Percentiles rank a stretch among this genome's conserved stretches.
These are phyloP conservation scores for Lasiodiplodia hormozganensis DNA, from an alignment of 2,329 filamentous ascomycete genomes.

Conservation along the genomic window DNA sequence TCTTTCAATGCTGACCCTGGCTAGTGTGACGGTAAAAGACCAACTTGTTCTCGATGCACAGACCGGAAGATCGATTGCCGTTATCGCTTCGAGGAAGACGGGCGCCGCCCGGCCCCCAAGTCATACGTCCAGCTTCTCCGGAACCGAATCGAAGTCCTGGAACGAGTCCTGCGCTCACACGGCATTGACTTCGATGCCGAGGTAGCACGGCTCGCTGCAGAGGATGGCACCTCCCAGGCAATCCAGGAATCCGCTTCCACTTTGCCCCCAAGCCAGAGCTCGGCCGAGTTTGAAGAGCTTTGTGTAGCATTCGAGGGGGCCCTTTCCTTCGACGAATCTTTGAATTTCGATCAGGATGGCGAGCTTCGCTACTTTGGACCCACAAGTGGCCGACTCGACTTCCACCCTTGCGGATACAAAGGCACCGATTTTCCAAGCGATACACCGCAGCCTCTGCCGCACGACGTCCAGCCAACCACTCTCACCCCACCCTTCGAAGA, in stretches of 20 bases:
- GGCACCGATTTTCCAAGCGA: not conserved
- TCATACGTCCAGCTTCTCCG: slow-evolving; percentile 46
- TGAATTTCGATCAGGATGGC: slow-evolving; percentile 45
- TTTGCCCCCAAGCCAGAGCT: slow-evolving; percentile 9
- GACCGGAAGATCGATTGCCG: slow-evolving; percentile 41
- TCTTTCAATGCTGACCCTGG: not conserved
- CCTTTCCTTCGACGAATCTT: slow-evolving; percentile 45
- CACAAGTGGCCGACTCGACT: slow-evolving; percentile 46
- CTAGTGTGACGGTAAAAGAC: slow-evolving; percentile 45
- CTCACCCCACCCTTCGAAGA: not conserved
- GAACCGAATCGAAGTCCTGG: slow-evolving; percentile 42
- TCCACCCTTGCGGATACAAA: slow-evolving; percentile 32
- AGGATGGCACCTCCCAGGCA: not conserved
- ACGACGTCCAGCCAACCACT: not conserved
- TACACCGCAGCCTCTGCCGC: slow-evolving; percentile 8
- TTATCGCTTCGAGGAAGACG: slow-evolving; percentile 43
- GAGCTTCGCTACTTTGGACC: slow-evolving; percentile 48
- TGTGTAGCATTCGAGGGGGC: slow-evolving; percentile 40
- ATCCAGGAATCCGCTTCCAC: not conserved
- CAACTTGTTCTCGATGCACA: slow-evolving; percentile 44
- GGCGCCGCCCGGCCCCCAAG: slow-evolving; percentile 45
- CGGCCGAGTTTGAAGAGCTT: slow-evolving; percentile 33
- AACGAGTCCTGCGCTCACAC: slow-evolving; percentile 39
- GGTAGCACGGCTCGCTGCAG: slow-evolving; percentile 30
- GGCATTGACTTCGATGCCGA: slow-evolving; percentile 42